These are phyloP conservation scores for Metschnikowia vanudenii DNA, from an alignment of 805 yeast genomes.

Conservation along the genomic window DNA sequence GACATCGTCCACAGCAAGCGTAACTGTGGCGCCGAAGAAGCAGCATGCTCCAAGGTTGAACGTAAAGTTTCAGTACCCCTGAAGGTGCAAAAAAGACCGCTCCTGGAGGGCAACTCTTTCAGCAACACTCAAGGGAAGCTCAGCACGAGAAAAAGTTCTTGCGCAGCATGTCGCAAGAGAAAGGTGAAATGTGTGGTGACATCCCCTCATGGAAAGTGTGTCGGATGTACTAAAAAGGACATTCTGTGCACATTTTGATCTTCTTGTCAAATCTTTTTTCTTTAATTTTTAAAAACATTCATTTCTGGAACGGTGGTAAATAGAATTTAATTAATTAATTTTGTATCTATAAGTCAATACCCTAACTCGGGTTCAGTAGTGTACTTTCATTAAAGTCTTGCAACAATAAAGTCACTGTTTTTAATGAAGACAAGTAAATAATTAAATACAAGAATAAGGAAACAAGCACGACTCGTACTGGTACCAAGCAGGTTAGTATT, in stretches of 20 bases:
- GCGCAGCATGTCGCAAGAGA: conserved; percentile 41
- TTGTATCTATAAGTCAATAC: background rate
- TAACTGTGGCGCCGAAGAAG: conserved; percentile 1
- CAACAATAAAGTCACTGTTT: too few relatives aligned
- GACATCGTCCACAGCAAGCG: conserved; percentile 47
- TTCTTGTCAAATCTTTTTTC: too few relatives aligned
- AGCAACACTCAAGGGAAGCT: background rate
- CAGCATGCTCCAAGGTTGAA: background rate
- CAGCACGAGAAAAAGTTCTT: conserved; percentile 34
- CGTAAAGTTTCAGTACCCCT: background rate
- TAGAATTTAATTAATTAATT: background rate
- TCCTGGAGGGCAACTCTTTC: conserved; percentile 8
- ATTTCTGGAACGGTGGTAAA: conserved; percentile 3
- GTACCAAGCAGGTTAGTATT: too few relatives aligned
- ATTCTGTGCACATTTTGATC: conserved; percentile 26
- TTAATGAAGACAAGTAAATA: too few relatives aligned
- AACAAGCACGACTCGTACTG: too few relatives aligned
- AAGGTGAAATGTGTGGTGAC: conserved; percentile 43
- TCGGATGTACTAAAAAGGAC: conserved; percentile 41
- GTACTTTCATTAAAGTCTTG: background rate
- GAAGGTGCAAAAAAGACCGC: conserved; percentile 7
- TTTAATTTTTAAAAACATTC: background rate
- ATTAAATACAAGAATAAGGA: too few relatives aligned
- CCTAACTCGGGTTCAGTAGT: background rate
- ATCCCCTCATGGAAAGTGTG: conserved; percentile 32